Evolutionary conservation across 108 stramenopile genomes (phyloP).

Genomic region (Pseudonitzschia multistriata): DNA sequence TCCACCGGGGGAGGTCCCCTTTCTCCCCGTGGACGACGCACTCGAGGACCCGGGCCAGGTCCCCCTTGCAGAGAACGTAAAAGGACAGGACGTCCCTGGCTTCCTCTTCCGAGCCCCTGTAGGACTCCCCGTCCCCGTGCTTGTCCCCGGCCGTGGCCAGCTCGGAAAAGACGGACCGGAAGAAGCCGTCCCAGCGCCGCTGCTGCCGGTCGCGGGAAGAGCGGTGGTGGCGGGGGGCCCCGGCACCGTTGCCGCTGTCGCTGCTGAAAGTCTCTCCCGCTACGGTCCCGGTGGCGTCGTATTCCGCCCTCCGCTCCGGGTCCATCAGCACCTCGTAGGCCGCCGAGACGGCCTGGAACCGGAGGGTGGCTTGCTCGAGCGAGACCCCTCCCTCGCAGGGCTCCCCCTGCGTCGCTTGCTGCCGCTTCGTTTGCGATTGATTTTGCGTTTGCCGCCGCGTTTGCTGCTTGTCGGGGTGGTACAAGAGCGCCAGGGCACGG

Average conservation of each 20-base stretch:
- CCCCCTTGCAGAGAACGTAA: not conserved
- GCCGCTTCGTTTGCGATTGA: too few relatives aligned
- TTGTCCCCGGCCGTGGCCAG: not conserved
- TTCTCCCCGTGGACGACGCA: not conserved
- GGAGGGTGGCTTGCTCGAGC: conserved; percentile 36
- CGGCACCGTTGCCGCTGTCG: not conserved
- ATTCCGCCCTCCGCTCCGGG: conserved; percentile 33
- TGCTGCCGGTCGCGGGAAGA: not conserved
- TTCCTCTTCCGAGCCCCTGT: not conserved
- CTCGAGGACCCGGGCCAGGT: not conserved
- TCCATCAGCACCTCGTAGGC: conserved; percentile 59
- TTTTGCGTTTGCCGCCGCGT: not conserved
- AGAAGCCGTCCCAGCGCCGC: not conserved
- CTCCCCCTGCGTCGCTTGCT: too few relatives aligned
- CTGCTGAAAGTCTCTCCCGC: not conserved
- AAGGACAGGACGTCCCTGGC: not conserved
- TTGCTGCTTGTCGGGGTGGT: conserved; percentile 78
- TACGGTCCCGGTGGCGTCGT: conserved; percentile 27
- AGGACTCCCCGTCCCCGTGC: not conserved
- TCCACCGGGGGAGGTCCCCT: not conserved
- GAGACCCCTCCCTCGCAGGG: not conserved
- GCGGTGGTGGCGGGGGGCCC: not conserved
- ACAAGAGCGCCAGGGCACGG: conserved; percentile 42
- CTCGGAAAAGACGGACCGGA: not conserved
- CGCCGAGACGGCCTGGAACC: conserved; percentile 41